phyloP scores from a whole-genome alignment of 1,284 basidiomycete genomes.

The Moesziomyces sp. region DNA sequence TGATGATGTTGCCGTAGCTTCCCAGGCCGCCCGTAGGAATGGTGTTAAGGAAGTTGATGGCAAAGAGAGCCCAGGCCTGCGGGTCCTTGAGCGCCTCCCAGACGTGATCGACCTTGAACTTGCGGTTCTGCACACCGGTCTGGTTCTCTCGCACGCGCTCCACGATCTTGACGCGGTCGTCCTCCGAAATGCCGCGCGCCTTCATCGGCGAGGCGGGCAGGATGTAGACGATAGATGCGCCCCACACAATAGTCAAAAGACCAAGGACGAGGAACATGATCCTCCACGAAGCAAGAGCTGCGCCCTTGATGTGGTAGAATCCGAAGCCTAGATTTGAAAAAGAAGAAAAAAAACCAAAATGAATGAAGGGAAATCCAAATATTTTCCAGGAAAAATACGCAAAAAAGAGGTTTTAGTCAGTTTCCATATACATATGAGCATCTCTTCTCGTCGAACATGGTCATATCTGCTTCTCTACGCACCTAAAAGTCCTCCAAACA shows the following conservation, averaged over 20 bases:
- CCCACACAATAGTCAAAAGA: constrained; percentile 43
- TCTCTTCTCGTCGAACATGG: no score
- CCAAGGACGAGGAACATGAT: constrained; percentile 70
- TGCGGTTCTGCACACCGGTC: constrained; percentile 72
- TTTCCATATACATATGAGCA: no score
- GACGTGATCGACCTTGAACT: constrained; percentile 72
- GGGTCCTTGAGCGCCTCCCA: constrained; percentile 72
- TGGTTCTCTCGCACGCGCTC: constrained; percentile 73
- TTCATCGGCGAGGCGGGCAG: constrained; percentile 48
- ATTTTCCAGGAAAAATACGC: no score
- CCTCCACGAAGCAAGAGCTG: constrained; percentile 72
- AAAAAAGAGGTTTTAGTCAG: no score
- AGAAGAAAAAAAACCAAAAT: no score
- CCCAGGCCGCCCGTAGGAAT: constrained; percentile 71
- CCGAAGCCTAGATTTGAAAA: constrained; percentile 57
- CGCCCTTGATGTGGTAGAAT: constrained; percentile 69
- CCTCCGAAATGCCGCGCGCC: constrained; percentile 69
- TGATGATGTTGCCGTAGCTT: constrained; percentile 71
- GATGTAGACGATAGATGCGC: constrained; percentile 59
- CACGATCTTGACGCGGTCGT: constrained; percentile 72
- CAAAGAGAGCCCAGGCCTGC: constrained; percentile 61
- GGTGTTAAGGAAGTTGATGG: constrained; percentile 72
- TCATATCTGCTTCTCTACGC: no score
- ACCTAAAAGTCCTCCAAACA: constrained; percentile 37
- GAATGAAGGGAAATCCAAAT: no score